A percentile compares a stretch with the other conserved stretches of the same genome.
Evolutionary conservation across 2,329 filamentous ascomycete genomes (phyloP).

Genomic region (Incumbomyces delicatus): DNA sequence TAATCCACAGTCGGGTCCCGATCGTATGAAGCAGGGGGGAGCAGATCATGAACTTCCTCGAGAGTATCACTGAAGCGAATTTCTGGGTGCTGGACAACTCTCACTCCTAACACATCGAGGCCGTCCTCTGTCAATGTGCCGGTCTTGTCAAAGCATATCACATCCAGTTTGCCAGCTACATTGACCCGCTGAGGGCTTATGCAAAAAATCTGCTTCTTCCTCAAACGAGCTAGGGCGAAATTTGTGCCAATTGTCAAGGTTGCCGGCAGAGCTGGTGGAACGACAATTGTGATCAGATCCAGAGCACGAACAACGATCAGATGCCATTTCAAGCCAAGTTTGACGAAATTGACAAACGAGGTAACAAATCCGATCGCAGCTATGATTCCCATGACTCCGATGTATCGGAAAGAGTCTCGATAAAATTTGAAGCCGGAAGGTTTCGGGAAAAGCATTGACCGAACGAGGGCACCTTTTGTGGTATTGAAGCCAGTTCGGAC

Average conservation of each 20-base stretch:
- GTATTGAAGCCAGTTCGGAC: constrained; percentile 94
- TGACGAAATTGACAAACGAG: constrained; percentile 87
- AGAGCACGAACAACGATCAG: constrained; percentile 84
- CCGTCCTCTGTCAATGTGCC: constrained; percentile 97
- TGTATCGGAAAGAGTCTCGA: constrained; percentile 92
- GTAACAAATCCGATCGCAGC: constrained; percentile 79
- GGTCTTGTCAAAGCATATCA: constrained; percentile 98
- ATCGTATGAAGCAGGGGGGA: constrained; percentile 46
- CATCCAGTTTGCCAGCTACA: constrained; percentile 87
- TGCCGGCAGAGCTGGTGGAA: constrained; percentile 86
- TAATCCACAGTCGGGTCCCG: constrained; percentile 52
- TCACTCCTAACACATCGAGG: constrained; percentile 80
- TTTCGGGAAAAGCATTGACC: constrained; percentile 97
- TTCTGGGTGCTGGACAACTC: constrained; percentile 57
- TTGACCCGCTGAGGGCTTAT: constrained; percentile 97
- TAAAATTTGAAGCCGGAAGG: constrained; percentile 99
- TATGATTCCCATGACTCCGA: constrained; percentile 86
- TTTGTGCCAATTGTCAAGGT: constrained; percentile 95
- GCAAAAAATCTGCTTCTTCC: constrained; percentile 86
- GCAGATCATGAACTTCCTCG: constrained; percentile 51
- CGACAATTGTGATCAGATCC: constrained; percentile 94
- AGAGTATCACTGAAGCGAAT: constrained; percentile 64
- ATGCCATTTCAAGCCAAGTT: constrained; percentile 74
- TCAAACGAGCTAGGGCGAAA: constrained; percentile 79
- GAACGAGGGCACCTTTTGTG: constrained; percentile 88